phyloP scores from a whole-genome alignment of 1,284 basidiomycete species.

The Pulveroboletus sp. region DNA sequence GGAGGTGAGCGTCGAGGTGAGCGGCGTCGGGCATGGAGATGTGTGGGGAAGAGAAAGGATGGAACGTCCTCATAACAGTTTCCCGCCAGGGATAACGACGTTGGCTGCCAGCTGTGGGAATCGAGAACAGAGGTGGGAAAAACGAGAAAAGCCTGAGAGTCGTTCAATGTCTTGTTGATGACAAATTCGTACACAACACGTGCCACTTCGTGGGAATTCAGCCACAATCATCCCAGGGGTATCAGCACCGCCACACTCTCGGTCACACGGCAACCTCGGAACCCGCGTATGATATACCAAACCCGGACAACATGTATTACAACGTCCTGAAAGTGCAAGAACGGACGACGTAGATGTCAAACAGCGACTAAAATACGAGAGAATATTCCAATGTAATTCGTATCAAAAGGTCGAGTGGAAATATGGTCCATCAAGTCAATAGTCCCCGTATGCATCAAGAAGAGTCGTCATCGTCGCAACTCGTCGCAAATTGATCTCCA shows the following conservation, averaged over 20 bases:
- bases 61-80: constrained; percentile 44
- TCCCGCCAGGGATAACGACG: constrained; percentile 42
- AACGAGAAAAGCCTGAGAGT: constrained; percentile 38
- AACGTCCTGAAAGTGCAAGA: constrained; percentile 12
- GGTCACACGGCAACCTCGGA: constrained; percentile 2
- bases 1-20: constrained; percentile 40
- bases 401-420: constrained; percentile 11
- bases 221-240: constrained; percentile 20
- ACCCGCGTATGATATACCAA: no score
- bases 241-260: constrained; percentile 17
- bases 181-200: constrained; percentile 36
- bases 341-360: not conserved
- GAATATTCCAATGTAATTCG: constrained; percentile 23
- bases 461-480: constrained; percentile 11
- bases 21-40: constrained; percentile 47
- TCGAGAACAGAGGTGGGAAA: constrained; percentile 41
- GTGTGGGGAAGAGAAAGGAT: constrained; percentile 45
- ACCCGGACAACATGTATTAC: constrained; percentile 31
- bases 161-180: constrained; percentile 25
- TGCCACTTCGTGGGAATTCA: constrained; percentile 34
- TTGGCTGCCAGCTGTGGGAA: constrained; percentile 44
- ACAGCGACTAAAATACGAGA: constrained; percentile 15
- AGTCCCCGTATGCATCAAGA: constrained; percentile 25
- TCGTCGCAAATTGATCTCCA: constrained; percentile 4
- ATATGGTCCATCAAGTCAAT: constrained; percentile 25